A percentile compares a stretch with the other conserved stretches of the same genome.
Conservation (phyloP, 192 early-diverging fungal species). For the Coemansia erecta region DNA sequence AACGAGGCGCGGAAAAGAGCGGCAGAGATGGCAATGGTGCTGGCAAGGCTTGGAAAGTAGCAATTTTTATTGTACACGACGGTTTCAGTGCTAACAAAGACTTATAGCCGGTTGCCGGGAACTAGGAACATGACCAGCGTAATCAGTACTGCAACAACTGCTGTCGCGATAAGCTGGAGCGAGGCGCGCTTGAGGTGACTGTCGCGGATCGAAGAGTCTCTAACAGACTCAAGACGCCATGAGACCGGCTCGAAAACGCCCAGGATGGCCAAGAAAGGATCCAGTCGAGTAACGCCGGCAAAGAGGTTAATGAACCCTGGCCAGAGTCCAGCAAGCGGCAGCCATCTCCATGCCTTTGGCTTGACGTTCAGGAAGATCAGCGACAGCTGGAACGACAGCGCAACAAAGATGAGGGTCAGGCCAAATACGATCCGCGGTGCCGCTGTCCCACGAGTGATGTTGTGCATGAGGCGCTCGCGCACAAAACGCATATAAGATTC, state of each 20-base stretch:
- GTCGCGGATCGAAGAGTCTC: conserved; percentile 28
- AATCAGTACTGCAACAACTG: conserved; percentile 26
- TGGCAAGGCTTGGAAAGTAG: conserved; percentile 9
- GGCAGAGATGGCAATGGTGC: conserved; percentile 45
- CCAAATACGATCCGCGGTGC: conserved; percentile 48
- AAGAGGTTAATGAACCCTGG: conserved; percentile 30
- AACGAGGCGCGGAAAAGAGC: conserved; percentile 31
- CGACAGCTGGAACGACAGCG: conserved; percentile 39
- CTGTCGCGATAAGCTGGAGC: conserved; percentile 28
- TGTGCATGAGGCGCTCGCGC: conserved; percentile 49
- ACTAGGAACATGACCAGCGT: conserved; percentile 44
- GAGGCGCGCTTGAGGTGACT: conserved; percentile 38
- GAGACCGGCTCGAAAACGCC: conserved; percentile 41
- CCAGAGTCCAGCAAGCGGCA: conserved; percentile 46
- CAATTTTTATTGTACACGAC: neutral
- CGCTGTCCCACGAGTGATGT: conserved; percentile 44
- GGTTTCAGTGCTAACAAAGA: too few species aligned
- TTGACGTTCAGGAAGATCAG: conserved; percentile 47
- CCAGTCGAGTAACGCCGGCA: conserved; percentile 44
- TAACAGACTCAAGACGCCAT: conserved; percentile 34
- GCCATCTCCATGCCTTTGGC: conserved; percentile 53
- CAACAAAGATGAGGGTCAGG: conserved; percentile 41
- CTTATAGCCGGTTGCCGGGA: conserved; percentile 43
- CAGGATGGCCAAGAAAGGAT: conserved; percentile 42
- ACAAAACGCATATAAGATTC: conserved; percentile 50